These are phyloP conservation scores for Strobilomyces echinocephalus DNA, from an alignment of 768 basidiomycete species.

Conservation along the genomic window DNA sequence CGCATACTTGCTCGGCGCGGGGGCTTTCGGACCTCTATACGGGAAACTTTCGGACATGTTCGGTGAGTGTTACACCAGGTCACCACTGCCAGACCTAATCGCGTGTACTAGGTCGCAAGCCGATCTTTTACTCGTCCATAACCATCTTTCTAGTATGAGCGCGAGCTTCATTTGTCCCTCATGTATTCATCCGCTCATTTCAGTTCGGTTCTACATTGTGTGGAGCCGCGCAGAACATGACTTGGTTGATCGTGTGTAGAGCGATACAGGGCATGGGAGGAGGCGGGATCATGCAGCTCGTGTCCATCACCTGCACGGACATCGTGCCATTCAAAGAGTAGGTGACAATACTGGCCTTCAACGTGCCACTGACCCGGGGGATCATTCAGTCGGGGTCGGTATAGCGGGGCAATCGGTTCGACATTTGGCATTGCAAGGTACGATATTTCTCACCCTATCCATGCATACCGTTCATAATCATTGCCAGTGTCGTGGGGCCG, in stretches of 20 bases:
- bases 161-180: no score
- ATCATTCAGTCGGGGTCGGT: conserved; percentile 63
- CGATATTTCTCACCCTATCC: not conserved
- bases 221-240: conserved; percentile 75
- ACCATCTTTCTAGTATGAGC: conserved; percentile 46
- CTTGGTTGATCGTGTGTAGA: conserved; percentile 70
- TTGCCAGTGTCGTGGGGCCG: conserved; percentile 62
- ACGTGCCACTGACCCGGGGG: conserved; percentile 14
- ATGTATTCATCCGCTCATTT: no score
- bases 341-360: conserved; percentile 15
- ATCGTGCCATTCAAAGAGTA: conserved; percentile 78
- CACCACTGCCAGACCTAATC: not conserved
- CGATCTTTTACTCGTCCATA: conserved; percentile 63
- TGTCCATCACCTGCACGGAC: conserved; percentile 76
- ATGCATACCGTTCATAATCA: not conserved
- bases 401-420: conserved; percentile 66
- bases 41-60: conserved; percentile 69
- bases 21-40: conserved; percentile 65
- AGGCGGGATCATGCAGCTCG: conserved; percentile 73
- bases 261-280: conserved; percentile 84
- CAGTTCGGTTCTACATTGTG: conserved; percentile 78
- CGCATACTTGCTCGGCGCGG: conserved; percentile 69
- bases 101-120: conserved; percentile 36
- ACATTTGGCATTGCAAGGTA: conserved; percentile 70
- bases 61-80: conserved; percentile 19